A percentile compares a stretch with the other conserved stretches of the same genome.
phyloP scores from a whole-genome alignment of 805 yeast genomes.

The Starmerella geochares region DNA sequence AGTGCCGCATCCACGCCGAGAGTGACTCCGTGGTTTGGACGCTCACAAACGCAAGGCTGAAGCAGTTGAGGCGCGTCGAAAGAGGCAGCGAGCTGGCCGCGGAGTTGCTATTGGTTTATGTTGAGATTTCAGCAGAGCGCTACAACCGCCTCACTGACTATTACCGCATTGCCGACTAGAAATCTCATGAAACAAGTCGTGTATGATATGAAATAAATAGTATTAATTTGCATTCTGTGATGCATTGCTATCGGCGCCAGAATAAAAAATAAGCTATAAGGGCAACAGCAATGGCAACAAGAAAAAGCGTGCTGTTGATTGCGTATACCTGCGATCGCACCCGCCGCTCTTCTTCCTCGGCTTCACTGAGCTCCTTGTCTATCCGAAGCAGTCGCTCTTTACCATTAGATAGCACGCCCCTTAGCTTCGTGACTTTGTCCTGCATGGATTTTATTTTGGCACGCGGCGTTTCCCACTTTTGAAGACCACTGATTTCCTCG shows the following conservation, averaged over 20 bases:
- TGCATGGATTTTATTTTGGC: slow-evolving; percentile 25
- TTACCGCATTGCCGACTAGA: slow-evolving; percentile 20
- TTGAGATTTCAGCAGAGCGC: slow-evolving; percentile 10
- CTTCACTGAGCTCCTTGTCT: slow-evolving; percentile 21
- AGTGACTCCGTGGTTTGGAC: slow-evolving; percentile 16
- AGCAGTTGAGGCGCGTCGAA: neutral
- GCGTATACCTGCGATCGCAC: slow-evolving; percentile 16
- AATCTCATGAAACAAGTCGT: neutral
- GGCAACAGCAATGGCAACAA: slow-evolving; percentile 16
- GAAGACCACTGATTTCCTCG: slow-evolving; percentile 22
- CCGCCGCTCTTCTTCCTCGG: slow-evolving; percentile 18
- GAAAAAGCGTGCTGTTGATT: slow-evolving; percentile 7
- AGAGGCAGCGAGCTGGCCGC: slow-evolving; percentile 12
- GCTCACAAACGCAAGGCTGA: slow-evolving; percentile 3
- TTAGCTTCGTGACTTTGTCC: slow-evolving; percentile 23
- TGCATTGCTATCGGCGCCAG: neutral
- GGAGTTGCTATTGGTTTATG: slow-evolving; percentile 12
- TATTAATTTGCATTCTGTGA: neutral
- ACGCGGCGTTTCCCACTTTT: slow-evolving; percentile 24
- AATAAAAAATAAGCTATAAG: slow-evolving; percentile 5
- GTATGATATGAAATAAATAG: no score
- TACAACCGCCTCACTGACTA: slow-evolving; percentile 21
- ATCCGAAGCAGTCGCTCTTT: slow-evolving; percentile 24
- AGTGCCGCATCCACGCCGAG: slow-evolving; percentile 15
- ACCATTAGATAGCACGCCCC: slow-evolving; percentile 23